Evolutionary conservation across 2,329 filamentous ascomycete genomes (phyloP), one percentile per base, ranked within the genome.

Genomic region (Trichophyton benhamiae): DNA sequence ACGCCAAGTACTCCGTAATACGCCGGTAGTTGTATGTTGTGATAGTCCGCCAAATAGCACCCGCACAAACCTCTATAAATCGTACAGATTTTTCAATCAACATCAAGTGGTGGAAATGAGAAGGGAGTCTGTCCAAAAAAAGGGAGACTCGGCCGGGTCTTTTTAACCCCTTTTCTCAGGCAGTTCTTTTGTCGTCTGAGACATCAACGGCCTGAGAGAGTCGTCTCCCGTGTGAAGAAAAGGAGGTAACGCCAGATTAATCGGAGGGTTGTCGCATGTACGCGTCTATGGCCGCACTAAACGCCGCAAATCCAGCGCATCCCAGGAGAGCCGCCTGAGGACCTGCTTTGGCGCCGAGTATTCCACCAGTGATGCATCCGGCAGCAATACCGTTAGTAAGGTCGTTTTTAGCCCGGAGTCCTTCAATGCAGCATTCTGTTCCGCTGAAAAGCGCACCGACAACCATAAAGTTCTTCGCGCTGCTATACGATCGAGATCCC

Each of bases 341-440:
- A 0, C 94, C 94, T 0, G 89, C 92, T 68, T 87, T 89, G 65
- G 88, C 85, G 57, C 90, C 92, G 65, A 99, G 76, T 60, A 94
- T 88, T 17, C 89, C 94, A 15, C 94, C 94, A 8, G 94, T 96
- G 60, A 96, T 78, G 72, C 92, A 97, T 0, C 94, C 94, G 0
- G 91, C 90, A 3, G 86, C 83, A 3, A 94, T 85, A 60, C 90
- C 90, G 77, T 99, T 99, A 65, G 79, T 83, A 33, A 97, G 75
- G 74, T 97, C 94, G 76, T 97, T 96, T 79, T 95, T 96, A 22
- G 91, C 94, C 33, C 94, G 83, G 68, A 81, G 75, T 0, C 91
- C 91, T 75, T 99, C 94, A 70, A 99, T 91, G 66, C 89, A 91
- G 78, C 94, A 99, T 77, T 99, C 94, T 60, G 94, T 95, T 46